Base-by-base conservation (phyloP, 805 yeast genomes). In the Zygosaccharomyces gambellarensis region DNA sequence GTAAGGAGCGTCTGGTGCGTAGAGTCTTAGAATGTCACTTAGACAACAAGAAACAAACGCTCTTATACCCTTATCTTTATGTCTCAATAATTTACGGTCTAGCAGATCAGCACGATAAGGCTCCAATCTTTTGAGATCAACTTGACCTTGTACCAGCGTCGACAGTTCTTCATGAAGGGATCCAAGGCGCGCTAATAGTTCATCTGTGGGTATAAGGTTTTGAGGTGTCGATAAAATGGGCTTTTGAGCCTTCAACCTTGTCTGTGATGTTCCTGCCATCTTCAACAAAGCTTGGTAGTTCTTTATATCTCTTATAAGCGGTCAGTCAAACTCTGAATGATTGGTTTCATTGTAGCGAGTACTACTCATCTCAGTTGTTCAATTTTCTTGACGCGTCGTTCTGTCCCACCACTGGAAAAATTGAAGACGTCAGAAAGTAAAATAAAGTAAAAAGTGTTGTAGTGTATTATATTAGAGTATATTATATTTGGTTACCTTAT, bases 1-100 rank as follows among this genome's bases (percentile, higher is more conserved):
- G 65, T 77, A 90, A 3, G 97, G 97, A 5, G 96, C 95, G 62
- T 90, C 87, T 0, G 97, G 97, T 0, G 96, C 97, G 59, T 76
- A 84, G 12, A 90, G 65, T 50, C 96, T 73, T 38, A 90, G 67
- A 8, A 90, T 72, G 62, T 90, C 96, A 5, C 89, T 75, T 6
- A 89, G 54, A 54, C 94, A 82, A 60, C 95, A 84, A 6, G 94
- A 82, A 1, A 77, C 77, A 50, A 73, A 79, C 0, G 90, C 80
- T 55, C 82, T 85, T 6, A 90, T 81, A 4, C 92, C 94, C 3
- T 63, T 50, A 60, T 87, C 88, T 43, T 79, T 74, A 59, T 83
- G 84, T 31, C 69, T 71, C 2, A 85, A 51, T 11, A 87, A 68
- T 56, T 84, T 87, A 49, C 74, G 76, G 57, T 78, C 79, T 12